A percentile compares a stretch with the other conserved stretches of the same genome.
These are phyloP conservation scores for Ceratobasidium sp. DNA, from an alignment of 1,284 basidiomycete genomes.

Conservation along the genomic window DNA sequence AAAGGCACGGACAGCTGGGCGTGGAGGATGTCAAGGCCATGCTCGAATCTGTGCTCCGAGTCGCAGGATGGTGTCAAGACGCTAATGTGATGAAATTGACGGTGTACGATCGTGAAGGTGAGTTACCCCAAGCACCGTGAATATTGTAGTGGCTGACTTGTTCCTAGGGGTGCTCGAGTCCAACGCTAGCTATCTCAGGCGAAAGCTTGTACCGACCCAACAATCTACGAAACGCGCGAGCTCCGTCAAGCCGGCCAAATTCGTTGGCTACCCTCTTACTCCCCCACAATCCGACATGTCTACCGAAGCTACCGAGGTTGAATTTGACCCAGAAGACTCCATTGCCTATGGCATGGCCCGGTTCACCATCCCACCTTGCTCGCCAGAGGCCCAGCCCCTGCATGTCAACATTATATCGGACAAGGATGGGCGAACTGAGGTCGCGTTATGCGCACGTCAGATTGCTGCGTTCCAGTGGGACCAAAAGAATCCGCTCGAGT, in stretches of 20 bases:
- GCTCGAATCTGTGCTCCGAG: conserved; percentile 44
- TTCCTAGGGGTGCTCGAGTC: conserved; percentile 33
- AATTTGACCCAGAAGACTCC: conserved; percentile 14
- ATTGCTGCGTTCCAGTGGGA: conserved; percentile 39
- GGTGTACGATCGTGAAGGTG: conserved; percentile 41
- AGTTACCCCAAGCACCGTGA: not conserved
- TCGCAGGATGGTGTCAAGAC: conserved; percentile 31
- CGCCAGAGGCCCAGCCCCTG: conserved; percentile 2
- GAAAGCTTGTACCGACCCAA: conserved; percentile 38
- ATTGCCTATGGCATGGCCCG: conserved; percentile 18
- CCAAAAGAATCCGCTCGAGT: conserved; percentile 29
- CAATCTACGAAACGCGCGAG: not conserved
- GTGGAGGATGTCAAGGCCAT: conserved; percentile 40
- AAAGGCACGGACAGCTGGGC: conserved; percentile 37
- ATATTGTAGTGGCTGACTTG: conserved; percentile 4
- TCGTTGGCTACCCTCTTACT: conserved; percentile 38
- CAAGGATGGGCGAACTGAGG: conserved; percentile 44
- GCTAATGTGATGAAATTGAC: conserved; percentile 31
- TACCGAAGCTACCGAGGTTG: conserved; percentile 39
- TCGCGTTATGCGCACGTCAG: conserved; percentile 42
- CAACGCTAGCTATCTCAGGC: conserved; percentile 37
- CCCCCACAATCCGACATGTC: conserved; percentile 42
- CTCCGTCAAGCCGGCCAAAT: conserved; percentile 28
- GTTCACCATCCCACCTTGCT: conserved; percentile 36
- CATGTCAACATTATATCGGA: conserved; percentile 41